These are phyloP conservation scores for Penicillium daleae DNA, from an alignment of 495 filamentous ascomycete species.

Conservation along the genomic window DNA sequence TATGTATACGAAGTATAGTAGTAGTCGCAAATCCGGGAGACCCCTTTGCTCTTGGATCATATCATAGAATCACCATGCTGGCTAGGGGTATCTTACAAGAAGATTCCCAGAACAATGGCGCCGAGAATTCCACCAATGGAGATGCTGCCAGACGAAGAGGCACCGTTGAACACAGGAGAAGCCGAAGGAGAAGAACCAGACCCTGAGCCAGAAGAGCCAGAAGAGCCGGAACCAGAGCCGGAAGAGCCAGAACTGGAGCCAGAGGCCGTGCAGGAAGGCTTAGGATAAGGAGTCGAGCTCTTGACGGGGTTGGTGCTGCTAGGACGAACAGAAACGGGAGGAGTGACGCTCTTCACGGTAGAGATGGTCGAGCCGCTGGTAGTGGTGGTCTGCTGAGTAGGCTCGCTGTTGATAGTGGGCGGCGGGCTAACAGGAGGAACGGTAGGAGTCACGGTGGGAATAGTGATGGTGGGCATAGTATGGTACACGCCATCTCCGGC, in stretches of 20 bases:
- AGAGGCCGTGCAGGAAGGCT: background rate
- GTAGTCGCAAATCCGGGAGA: background rate
- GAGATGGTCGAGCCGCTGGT: background rate
- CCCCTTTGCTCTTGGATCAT: background rate
- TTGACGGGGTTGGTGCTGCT: background rate
- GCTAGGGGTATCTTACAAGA: background rate
- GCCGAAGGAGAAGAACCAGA: background rate
- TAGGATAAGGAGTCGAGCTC: background rate
- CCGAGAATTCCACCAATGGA: background rate
- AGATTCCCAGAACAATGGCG: background rate
- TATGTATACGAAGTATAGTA: background rate
- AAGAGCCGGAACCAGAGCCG: background rate
- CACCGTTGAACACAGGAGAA: conserved; percentile 1
- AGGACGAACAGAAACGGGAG: background rate
- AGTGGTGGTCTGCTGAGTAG: background rate
- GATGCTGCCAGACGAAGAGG: background rate
- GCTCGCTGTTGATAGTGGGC: background rate
- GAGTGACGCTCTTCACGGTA: background rate
- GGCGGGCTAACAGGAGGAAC: background rate
- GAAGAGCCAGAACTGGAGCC: background rate
- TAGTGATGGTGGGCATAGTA: background rate
- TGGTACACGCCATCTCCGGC: background rate
- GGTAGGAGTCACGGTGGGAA: background rate
- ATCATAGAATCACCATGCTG: conserved; percentile 1
- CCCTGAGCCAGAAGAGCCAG: background rate